Base-by-base conservation (phyloP, 371 early-diverging fungal species). In the Fennellomyces sp. region DNA sequence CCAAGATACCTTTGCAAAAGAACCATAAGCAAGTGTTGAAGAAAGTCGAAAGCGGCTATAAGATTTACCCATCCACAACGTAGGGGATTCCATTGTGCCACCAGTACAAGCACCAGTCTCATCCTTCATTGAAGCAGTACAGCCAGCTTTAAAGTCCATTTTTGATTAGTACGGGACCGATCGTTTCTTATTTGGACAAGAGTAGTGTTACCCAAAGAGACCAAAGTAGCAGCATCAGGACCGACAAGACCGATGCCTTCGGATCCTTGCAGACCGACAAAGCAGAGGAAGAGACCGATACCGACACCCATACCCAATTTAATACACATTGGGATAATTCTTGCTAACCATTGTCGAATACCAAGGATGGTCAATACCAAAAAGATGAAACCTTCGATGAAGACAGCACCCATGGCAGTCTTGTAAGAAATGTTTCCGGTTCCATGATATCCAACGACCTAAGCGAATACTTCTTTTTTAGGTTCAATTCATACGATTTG, bases 351-450 rank as follows among this genome's bases (percentile, higher is more conserved):
- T 68, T 92, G 92, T 30, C 93, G 90, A 21, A 91, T 73, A 52
- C 92, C 92, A 25, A 92, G 65, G 23, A 90, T 69, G 2, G 91
- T 85, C 6, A 93, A 78, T 3, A 85, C 52, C 50, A 91, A 69
- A 57, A 92, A 93, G 39, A 92, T 78, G 29, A 91, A 60, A 5
- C 92, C 92, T 75, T 93, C 93, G 54, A 93, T 83, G 58, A 89
- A 88, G 50, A 93, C 91, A 19, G 91, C 92, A 19, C 89, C 84
- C 29, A 93, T 66, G 6, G 91, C 91, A 15, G 86, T 88, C 56
- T 84, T 63, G 63, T 88, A 93, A 5, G 72, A 56, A 25, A 92
- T 81, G 47, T 84, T 86, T 41, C 89, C 88, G 29, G 83, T 71
- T 1, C 93, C 91, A 55, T 89, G 90, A 62, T 76, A 90, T 7